Conservation (phyloP, 192 early-diverging fungal genomes). For the Pilobolus umbonatus region DNA sequence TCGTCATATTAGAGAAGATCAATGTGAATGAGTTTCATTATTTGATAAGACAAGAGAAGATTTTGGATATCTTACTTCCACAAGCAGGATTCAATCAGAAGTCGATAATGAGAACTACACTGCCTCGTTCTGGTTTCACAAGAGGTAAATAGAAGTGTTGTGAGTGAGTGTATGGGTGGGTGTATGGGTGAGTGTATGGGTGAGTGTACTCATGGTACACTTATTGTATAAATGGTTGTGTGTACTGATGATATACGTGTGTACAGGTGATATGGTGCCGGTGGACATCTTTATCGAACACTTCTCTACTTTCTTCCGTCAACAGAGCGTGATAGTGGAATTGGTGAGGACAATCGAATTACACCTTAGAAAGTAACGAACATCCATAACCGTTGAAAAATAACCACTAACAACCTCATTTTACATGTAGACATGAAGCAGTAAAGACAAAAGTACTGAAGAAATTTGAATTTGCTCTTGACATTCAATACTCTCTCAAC, state of each 20-base stretch:
- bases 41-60: constrained; percentile 12
- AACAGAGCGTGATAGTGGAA: constrained; percentile 13
- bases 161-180: too few species aligned
- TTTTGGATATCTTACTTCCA: constrained; percentile 2
- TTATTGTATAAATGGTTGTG: not conserved
- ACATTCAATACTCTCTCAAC: constrained; percentile 8
- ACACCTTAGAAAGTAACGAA: too few species aligned
- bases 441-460: too few species aligned
- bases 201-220: too few species aligned
- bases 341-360: constrained; percentile 16
- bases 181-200: too few species aligned
- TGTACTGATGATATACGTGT: not conserved
- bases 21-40: too few species aligned
- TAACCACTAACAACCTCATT: too few species aligned
- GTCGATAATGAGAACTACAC: constrained; percentile 10
- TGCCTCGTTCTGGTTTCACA: constrained; percentile 31
- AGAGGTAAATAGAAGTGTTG: constrained; percentile 23
- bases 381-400: too few species aligned
- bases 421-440: too few species aligned
- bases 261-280: constrained; percentile 9
- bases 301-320: constrained; percentile 10
- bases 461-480: constrained; percentile 12
- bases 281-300: constrained; percentile 9
- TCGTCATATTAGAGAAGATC: constrained; percentile 25
- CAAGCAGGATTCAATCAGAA: constrained; percentile 1